phyloP scores from a whole-genome alignment of 805 yeast species.

The Wickerhamiella cacticola region DNA sequence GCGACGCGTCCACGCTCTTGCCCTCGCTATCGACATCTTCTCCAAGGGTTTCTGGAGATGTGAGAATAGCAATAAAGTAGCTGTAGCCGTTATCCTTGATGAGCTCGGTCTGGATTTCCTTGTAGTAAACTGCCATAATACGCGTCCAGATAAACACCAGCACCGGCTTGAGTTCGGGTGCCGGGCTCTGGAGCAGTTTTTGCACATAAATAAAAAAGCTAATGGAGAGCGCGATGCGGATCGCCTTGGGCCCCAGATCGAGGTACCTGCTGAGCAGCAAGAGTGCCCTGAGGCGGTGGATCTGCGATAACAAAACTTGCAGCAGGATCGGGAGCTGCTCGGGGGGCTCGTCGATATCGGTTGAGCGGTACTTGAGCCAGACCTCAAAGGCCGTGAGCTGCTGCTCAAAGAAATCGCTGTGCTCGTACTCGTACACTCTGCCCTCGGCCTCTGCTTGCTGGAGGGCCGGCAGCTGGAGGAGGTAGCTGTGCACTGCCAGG shows the following conservation, averaged over 20 bases:
- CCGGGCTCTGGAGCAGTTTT: slow-evolving; percentile 83
- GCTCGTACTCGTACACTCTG: slow-evolving; percentile 50
- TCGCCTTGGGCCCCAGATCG: slow-evolving; percentile 97
- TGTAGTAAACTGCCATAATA: slow-evolving; percentile 88
- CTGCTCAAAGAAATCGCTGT: slow-evolving; percentile 89
- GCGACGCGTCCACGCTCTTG: slow-evolving; percentile 30
- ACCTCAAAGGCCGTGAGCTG: slow-evolving; percentile 92
- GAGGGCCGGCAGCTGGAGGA: slow-evolving; percentile 37
- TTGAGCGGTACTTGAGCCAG: slow-evolving; percentile 78
- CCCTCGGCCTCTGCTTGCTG: slow-evolving; percentile 29
- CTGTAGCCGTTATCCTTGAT: slow-evolving; percentile 83
- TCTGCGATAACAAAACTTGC: slow-evolving; percentile 87
- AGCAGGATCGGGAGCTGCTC: slow-evolving; percentile 90
- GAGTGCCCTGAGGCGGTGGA: slow-evolving; percentile 81
- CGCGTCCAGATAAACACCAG: slow-evolving; percentile 95
- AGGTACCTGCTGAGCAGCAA: slow-evolving; percentile 71
- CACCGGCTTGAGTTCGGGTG: slow-evolving; percentile 88
- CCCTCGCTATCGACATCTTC: slow-evolving; percentile 1
- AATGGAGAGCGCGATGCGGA: slow-evolving; percentile 77
- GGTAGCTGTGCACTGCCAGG: slow-evolving; percentile 85
- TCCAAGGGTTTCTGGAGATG: slow-evolving; percentile 20
- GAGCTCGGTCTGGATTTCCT: slow-evolving; percentile 81
- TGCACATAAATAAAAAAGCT: slow-evolving; percentile 94
- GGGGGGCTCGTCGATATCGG: slow-evolving; percentile 75
- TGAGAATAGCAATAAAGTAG: slow-evolving; percentile 72